Evolutionary conservation across 768 basidiomycete genomes (phyloP).

Genomic region (Auriscalpium vulgare): DNA sequence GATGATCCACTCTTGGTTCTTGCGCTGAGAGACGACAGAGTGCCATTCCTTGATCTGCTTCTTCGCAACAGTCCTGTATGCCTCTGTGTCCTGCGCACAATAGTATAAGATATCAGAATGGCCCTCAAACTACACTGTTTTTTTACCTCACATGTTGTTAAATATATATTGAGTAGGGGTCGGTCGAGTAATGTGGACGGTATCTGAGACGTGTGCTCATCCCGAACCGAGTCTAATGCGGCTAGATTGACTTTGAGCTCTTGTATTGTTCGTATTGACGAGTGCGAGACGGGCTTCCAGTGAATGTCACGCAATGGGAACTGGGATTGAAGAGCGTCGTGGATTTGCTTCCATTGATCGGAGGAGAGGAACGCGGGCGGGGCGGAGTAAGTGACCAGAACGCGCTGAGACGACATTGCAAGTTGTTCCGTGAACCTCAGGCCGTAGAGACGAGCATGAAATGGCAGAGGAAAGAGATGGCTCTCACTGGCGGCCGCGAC

Average conservation of each 20-base stretch:
- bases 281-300: slow-evolving; percentile 74
- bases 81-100: slow-evolving; percentile 47
- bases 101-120: slow-evolving; percentile 9
- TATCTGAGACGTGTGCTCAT: slow-evolving; percentile 70
- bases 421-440: too few species aligned
- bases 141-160: slow-evolving; percentile 83
- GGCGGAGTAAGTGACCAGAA: slow-evolving; percentile 63
- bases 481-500: too few species aligned
- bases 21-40: slow-evolving; percentile 48
- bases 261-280: slow-evolving; percentile 79
- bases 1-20: slow-evolving; percentile 91
- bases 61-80: slow-evolving; percentile 68
- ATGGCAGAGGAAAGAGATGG: too few species aligned
- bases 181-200: slow-evolving; percentile 75
- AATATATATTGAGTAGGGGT: slow-evolving; percentile 79
- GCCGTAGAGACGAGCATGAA: too few species aligned
- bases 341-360: slow-evolving; percentile 65
- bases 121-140: not conserved
- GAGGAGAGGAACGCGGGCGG: slow-evolving; percentile 58
- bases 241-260: slow-evolving; percentile 75
- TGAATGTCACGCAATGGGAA: slow-evolving; percentile 85
- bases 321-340: slow-evolving; percentile 55
- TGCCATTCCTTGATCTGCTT: slow-evolving; percentile 96
- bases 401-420: slow-evolving; percentile 37
- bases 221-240: slow-evolving; percentile 56